Base-by-base conservation (phyloP, 2,329 filamentous ascomycete species). In the Pseudogymnoascus destructans region DNA sequence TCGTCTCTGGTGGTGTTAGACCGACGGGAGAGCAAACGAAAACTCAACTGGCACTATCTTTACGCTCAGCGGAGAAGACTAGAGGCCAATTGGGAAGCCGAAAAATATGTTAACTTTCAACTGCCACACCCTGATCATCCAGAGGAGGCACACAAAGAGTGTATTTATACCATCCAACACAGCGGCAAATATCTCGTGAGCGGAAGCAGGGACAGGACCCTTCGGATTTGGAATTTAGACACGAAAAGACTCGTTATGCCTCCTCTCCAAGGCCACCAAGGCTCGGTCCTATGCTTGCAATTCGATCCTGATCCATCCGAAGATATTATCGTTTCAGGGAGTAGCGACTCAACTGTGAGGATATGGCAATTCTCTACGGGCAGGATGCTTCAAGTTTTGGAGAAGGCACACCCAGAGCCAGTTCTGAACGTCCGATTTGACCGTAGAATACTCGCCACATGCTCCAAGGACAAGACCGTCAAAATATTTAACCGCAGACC, bases 381-480 rank as follows among this genome's bases (percentile, higher is more conserved):
- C 3, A 77, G 91, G 66, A 80, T 89, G 33, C 72, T 97, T 10
- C 87, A 91, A 66, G 83, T 83, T 59, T 80, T 97, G 30, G 77
- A 77, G 1, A 77, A 81, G 46, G 92, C 92, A 0, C 93, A 98
- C 69, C 75, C 78, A 27, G 93, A 98, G 70, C 95, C 92, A 0
- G 91, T 98, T 0, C 75, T 98, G 13, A 97, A 97, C 67, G 82
- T 98, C 59, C 82, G 88, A 61, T 98, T 97, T 64, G 91, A 97
- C 68, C 85, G 89, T 63, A 82, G 89, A 7, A 95, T 95, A 62
- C 77, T 98, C 3, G 89, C 97, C 10, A 98, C 93, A 0, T 97
- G 93, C 67, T 97, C 92, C 55, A 98, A 98, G 70, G 93, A 98
- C 71, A 95, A 91, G 71, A 86, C 86, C 0, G 95, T 98, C 76